Evolutionary conservation across 73 alveolate genomes (phyloP), one percentile per base, ranked within the genome.

Genomic region (Paramecium sexaurelia): DNA sequence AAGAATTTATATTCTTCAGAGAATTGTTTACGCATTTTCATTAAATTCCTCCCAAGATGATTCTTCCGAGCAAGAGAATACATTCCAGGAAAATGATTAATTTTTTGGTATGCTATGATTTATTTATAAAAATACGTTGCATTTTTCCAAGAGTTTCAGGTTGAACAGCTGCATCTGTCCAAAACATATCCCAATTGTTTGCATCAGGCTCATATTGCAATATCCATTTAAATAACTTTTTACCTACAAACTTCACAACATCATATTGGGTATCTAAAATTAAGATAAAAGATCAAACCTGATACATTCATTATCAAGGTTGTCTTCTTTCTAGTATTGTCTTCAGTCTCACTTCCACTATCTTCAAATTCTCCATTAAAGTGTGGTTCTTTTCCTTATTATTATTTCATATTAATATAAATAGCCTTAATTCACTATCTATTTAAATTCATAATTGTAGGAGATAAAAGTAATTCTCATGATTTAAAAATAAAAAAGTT

Each of bases 41-140:
- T 94, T 43, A 96, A 83, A 85, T 97, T 96, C 67, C 98, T 96
- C 24, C 97, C 98, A 78, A 98, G 68, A 87, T 94, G 96, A 92
- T 98, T 98, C 91, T 98, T 98, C 55, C 99, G 89, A 8, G 98
- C 98, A 45, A 98, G 87, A 40, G 92, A 95, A 85, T 84, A 95
- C 96, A 98, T 98, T 11, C 98, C 97, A 41, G 98, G 98, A 69
- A 96, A 98, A 87, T 98, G 99, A 89, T 97, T 96, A 85, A 96
- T 94, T 87, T 95, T 95, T 85, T 98, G 97, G 86, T 96, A 95
- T 22, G 96, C 89, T 86, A 92, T 94, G 93, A 97, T 89, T 39
- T 24, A 40, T 33, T 36, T 17, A 24, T 24, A 29, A 78, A 24
- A 37, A 78, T 78, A 78, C 90, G 94, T 85, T 96, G 69, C 98